phyloP scores from a whole-genome alignment of 2,329 filamentous ascomycete species.

The Verticillium nonalfalfae region DNA sequence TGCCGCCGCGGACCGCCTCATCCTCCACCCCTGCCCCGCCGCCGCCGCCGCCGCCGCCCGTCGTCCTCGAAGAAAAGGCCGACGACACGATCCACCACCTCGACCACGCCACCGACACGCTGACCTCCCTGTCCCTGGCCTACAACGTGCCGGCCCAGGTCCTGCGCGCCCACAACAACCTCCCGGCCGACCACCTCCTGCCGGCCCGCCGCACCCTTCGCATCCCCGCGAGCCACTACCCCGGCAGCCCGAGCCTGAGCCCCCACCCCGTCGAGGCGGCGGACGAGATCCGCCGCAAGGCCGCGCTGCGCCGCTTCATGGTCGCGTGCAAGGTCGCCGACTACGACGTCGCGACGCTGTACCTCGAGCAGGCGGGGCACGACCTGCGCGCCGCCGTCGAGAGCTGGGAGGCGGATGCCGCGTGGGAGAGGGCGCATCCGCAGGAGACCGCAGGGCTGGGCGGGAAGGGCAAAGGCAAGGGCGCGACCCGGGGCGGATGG shows the following conservation, averaged over 20 bases:
- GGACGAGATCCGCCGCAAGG: constrained; percentile 66
- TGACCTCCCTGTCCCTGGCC: constrained; percentile 62
- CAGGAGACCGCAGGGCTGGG: not conserved
- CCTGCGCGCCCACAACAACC: constrained; percentile 60
- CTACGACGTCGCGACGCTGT: constrained; percentile 69
- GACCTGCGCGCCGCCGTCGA: constrained; percentile 59
- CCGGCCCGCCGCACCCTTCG: constrained; percentile 61
- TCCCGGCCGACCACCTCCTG: constrained; percentile 67
- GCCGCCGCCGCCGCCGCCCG: constrained; percentile 21
- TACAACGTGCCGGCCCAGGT: constrained; percentile 61
- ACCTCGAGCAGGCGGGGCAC: constrained; percentile 64
- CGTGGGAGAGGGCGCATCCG: constrained; percentile 55
- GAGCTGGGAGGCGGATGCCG: constrained; percentile 63
- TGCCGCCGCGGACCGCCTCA: constrained; percentile 44
- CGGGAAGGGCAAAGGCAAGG: not conserved
- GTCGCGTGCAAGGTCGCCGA: constrained; percentile 70
- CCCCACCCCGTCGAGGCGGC: constrained; percentile 68
- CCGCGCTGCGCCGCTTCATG: constrained; percentile 71
- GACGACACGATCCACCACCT: constrained; percentile 71
- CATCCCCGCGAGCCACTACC: constrained; percentile 66
- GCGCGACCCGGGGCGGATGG: not conserved
- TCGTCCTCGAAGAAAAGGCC: constrained; percentile 20
- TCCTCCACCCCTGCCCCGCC: constrained; percentile 13
- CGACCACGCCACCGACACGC: constrained; percentile 59
- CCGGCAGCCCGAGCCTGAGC: constrained; percentile 57